Evolutionary conservation across 2,329 filamentous ascomycete species (phyloP), one percentile per base, ranked within the genome.

Genomic region (Paracoccidioides lutzii): DNA sequence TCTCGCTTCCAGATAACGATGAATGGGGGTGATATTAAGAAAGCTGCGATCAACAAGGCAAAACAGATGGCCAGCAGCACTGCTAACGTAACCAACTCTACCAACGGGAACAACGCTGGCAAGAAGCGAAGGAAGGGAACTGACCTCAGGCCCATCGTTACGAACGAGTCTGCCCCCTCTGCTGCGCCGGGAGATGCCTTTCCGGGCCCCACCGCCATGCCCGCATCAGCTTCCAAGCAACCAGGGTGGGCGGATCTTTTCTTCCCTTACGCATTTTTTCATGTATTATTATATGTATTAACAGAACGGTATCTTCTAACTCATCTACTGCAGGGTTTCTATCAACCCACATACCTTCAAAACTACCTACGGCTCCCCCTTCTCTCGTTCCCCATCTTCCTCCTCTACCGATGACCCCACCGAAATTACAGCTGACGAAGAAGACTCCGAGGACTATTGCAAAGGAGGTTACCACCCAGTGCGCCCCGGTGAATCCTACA

Each of bases 381-480:
- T 73, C 57, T 64, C 75, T 78, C 79, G 84, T 64, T 91, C 89
- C 59, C 87, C 88, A 58, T 85, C 85, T 53, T 87, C 87, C 54
- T 81, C 83, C 55, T 87, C 87, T 49, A 84, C 82, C 64, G 90
- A 91, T 73, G 90, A 95, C 70, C 80, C 82, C 64, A 82, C 86
- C 71, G 90, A 96, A 66, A 90, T 93, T 69, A 95, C 91, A 42
- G 91, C 90, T 67, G 93, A 97, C 70, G 93, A 98, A 75, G 93
- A 98, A 75, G 93, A 98, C 73, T 95, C 89, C 50, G 91, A 97
- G 74, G 93, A 98, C 73, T 98, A 98, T 77, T 96, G 91, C 81
- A 97, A 97, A 75, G 93, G 93, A 66, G 93, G 93, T 59, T 98
- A 97, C 73, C 93, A 98, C 69, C 93, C 93, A 2, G 93, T 98